Evolutionary conservation across 2,329 filamentous ascomycete genomes (phyloP).

Genomic region (Clathrospora elynae): DNA sequence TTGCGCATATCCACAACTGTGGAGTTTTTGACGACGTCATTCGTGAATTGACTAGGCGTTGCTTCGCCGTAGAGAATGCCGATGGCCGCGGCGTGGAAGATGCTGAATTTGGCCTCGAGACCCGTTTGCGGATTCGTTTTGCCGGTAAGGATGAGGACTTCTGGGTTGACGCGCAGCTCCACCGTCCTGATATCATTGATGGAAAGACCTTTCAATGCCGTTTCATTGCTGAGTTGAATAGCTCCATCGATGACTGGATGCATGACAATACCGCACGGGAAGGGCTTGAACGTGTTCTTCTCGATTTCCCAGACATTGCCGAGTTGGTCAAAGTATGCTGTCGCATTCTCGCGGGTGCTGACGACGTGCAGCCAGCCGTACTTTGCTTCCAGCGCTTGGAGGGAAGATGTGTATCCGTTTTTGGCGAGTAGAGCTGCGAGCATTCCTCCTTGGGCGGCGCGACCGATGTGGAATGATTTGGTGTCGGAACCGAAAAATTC

Average conservation of each 20-base stretch:
- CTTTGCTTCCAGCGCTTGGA: conserved; percentile 57
- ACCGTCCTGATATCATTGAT: conserved; percentile 55
- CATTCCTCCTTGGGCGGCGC: conserved; percentile 59
- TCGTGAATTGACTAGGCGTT: conserved; percentile 58
- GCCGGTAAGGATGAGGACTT: conserved; percentile 60
- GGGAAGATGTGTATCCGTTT: conserved; percentile 57
- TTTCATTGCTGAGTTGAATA: conserved; percentile 53
- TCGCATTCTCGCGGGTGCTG: conserved; percentile 50
- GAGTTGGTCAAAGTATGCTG: conserved; percentile 47
- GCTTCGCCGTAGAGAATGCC: conserved; percentile 58
- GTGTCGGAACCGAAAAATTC: conserved; percentile 63
- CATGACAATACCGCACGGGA: conserved; percentile 62
- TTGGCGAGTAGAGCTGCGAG: conserved; percentile 54
- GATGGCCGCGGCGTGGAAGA: conserved; percentile 60
- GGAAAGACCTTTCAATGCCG: conserved; percentile 37
- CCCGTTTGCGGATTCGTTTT: conserved; percentile 57
- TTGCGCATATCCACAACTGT: conserved; percentile 53
- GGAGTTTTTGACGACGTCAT: conserved; percentile 52
- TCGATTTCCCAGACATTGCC: conserved; percentile 57
- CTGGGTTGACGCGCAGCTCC: conserved; percentile 55
- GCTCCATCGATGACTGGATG: conserved; percentile 61
- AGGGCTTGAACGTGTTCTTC: conserved; percentile 62
- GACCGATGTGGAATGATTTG: conserved; percentile 61
- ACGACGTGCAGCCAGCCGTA: conserved; percentile 61
- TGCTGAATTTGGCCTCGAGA: conserved; percentile 61